These are phyloP conservation scores for Nothophaeocryptopus gaeumannii DNA, from an alignment of 2,329 filamentous ascomycete genomes.

Conservation along the genomic window DNA sequence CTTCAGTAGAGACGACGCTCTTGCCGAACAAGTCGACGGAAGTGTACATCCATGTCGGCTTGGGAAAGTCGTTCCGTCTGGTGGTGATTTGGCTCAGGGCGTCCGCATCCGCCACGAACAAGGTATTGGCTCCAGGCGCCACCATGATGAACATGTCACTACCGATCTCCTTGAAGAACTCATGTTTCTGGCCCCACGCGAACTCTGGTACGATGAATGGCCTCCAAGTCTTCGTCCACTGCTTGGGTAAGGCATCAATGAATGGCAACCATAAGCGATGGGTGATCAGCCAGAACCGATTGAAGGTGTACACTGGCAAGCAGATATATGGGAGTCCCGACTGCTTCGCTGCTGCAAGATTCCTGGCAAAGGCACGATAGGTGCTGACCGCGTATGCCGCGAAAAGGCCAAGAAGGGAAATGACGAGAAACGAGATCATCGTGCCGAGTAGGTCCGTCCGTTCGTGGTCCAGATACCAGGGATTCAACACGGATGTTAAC, in stretches of 20 bases:
- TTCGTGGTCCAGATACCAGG: neutral
- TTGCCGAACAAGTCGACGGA: slow-evolving; percentile 65
- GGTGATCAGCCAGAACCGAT: slow-evolving; percentile 56
- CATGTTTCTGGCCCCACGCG: slow-evolving; percentile 55
- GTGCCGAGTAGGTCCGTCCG: neutral
- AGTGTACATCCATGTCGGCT: slow-evolving; percentile 59
- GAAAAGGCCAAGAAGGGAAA: slow-evolving; percentile 32
- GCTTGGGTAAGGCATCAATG: slow-evolving; percentile 54
- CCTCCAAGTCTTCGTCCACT: slow-evolving; percentile 61
- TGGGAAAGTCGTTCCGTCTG: slow-evolving; percentile 68
- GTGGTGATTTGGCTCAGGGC: slow-evolving; percentile 64
- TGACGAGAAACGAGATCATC: slow-evolving; percentile 30
- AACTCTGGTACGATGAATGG: slow-evolving; percentile 58
- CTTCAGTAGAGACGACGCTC: slow-evolving; percentile 70
- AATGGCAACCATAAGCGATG: slow-evolving; percentile 55
- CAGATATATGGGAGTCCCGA: slow-evolving; percentile 47
- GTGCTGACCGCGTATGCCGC: slow-evolving; percentile 35
- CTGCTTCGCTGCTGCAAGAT: slow-evolving; percentile 45
- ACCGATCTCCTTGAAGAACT: slow-evolving; percentile 57
- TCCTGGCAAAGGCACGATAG: slow-evolving; percentile 39
- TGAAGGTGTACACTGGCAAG: slow-evolving; percentile 48
- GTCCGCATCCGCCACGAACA: slow-evolving; percentile 63
- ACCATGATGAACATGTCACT: slow-evolving; percentile 64
- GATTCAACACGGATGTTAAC: slow-evolving; percentile 4
- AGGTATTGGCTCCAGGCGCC: slow-evolving; percentile 52